Evolutionary conservation across 805 yeast species (phyloP), one percentile per base, ranked within the genome.

Genomic region (Ogataea parapolymorpha): DNA sequence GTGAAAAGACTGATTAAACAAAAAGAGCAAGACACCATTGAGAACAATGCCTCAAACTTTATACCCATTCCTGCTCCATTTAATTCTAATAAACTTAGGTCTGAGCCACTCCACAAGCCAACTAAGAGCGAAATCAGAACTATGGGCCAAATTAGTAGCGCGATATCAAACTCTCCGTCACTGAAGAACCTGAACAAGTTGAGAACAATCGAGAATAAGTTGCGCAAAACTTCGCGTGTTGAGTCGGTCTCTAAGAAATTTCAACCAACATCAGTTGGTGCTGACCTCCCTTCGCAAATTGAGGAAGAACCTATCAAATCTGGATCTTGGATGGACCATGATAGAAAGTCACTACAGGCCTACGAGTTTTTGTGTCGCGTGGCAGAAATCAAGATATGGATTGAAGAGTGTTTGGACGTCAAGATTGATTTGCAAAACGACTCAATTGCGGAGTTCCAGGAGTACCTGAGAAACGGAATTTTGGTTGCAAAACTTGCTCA

Each of bases 401-500:
- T 77, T 12, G 74, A 73, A 51, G 44, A 48, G 1, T 51, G 59
- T 14, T 38, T 63, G 4, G 50, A 40, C 4, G 55, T 54, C 32
- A 29, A 45, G 11, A 56, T 65, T 6, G 58, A 53, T 13, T 37
- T 59, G 7, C 39, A 48, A 11, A 59, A 66, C 18, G 75, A 71
- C 41, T 55, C 62, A 12, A 67, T 79, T 3, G 71, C 64, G 5
- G 73, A 74, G 29, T 67, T 77, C 41, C 74, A 85, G 26, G 78
- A 83, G 33, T 75, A 79, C 28, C 65, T 93, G 22, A 72, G 90
- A 48, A 84, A 91, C 63, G 99, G 99, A 49, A 89, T 90, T 2
- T 70, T 80, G 32, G 66, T 93, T 26, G 97, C 97, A 2, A 80
- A 85, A 55, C 62, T 91, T 30, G 80, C 95, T 7, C 76, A 79